Evolutionary conservation across 2,329 filamentous ascomycete species (phyloP).

Genomic region (Xylaria sp.): DNA sequence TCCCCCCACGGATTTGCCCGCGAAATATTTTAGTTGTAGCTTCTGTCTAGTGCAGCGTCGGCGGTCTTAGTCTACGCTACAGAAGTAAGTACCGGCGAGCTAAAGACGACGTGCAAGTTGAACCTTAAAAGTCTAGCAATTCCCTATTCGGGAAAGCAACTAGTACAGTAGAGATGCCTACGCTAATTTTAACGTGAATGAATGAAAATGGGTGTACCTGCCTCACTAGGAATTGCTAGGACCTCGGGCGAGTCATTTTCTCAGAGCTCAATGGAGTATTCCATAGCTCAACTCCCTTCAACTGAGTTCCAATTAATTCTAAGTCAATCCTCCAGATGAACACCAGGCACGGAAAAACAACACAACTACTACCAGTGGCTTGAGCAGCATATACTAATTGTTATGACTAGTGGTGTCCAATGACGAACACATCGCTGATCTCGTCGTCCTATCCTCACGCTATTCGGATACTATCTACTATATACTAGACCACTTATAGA

Average conservation of each 20-base stretch:
- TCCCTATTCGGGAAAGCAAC: conserved; percentile 13
- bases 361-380: neutral
- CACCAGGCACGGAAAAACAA: neutral
- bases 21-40: neutral
- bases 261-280: neutral
- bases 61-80: too few species aligned
- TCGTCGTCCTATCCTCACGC: neutral
- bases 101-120: neutral
- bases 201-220: conserved; percentile 24
- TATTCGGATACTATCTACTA: neutral
- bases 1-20: neutral
- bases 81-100: neutral
- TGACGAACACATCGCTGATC: neutral
- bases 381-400: neutral
- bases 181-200: neutral
- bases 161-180: neutral
- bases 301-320: neutral
- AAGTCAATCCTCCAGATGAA: neutral
- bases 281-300: neutral
- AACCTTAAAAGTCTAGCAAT: neutral
- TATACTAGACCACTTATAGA: neutral
- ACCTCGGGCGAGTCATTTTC: conserved; percentile 23
- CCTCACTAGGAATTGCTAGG: conserved; percentile 22
- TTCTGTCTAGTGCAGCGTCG: neutral
- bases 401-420: neutral